Conservation (phyloP, 352 stramenopile species). For the Globisporangium ultimum region DNA sequence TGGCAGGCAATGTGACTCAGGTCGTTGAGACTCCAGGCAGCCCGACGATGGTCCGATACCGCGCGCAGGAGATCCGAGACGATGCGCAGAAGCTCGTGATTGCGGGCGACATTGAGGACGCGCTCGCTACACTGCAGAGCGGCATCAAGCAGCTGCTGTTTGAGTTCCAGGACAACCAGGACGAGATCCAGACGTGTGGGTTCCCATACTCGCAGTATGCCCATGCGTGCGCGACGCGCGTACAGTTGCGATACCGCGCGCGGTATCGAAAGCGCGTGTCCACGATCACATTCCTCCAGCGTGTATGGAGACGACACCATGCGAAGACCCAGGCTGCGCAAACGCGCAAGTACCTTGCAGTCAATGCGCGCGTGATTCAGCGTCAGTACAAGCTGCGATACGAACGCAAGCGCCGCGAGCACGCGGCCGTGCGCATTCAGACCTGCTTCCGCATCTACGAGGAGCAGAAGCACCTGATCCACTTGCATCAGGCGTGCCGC, state of each 20-base stretch:
- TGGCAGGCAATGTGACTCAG: no score
- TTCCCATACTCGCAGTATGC: slow-evolving; percentile 47
- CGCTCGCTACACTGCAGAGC: slow-evolving; percentile 38
- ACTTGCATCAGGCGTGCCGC: slow-evolving; percentile 28
- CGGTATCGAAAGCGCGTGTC: slow-evolving; percentile 25
- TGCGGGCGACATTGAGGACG: slow-evolving; percentile 27
- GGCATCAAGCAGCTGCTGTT: slow-evolving; percentile 44
- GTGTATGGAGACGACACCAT: slow-evolving; percentile 30
- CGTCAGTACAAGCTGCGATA: slow-evolving; percentile 28
- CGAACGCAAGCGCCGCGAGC: slow-evolving; percentile 5
- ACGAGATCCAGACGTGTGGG: slow-evolving; percentile 18
- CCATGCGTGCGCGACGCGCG: slow-evolving; percentile 25
- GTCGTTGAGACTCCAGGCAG: no score
- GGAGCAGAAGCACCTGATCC: slow-evolving; percentile 32
- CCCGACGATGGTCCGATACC: slow-evolving; percentile 1
- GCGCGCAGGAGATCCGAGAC: slow-evolving; percentile 19
- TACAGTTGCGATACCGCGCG: slow-evolving; percentile 36
- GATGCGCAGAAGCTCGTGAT: slow-evolving; percentile 16
- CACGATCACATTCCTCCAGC: slow-evolving; percentile 29
- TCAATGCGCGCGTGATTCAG: slow-evolving; percentile 30
- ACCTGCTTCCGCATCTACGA: slow-evolving; percentile 38
- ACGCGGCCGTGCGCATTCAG: slow-evolving; percentile 32
- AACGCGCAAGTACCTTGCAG: slow-evolving; percentile 18
- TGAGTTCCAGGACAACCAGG: slow-evolving; percentile 33
- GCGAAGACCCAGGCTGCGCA: slow-evolving; percentile 4